Evolutionary conservation across 2,329 filamentous ascomycete species (phyloP).

Genomic region (Pseudocercospora fuligena): DNA sequence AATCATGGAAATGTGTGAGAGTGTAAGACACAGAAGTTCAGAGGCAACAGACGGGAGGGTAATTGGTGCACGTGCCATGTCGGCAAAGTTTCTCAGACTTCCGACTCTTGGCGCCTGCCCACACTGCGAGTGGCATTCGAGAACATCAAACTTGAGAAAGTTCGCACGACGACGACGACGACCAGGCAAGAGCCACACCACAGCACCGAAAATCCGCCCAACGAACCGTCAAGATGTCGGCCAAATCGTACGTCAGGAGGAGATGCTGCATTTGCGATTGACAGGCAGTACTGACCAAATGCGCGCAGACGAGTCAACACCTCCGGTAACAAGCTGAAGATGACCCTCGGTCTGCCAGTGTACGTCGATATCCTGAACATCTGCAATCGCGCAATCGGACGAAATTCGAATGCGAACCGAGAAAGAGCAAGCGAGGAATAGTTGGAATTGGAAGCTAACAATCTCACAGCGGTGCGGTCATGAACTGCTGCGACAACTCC

Average conservation of each 20-base stretch:
- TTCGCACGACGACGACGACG: slow-evolving; percentile 8
- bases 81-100: neutral
- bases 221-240: slow-evolving; percentile 41
- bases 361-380: slow-evolving; percentile 62
- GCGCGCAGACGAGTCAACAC: slow-evolving; percentile 69
- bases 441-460: slow-evolving; percentile 20
- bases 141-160: slow-evolving; percentile 3
- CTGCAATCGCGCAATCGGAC: neutral
- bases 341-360: slow-evolving; percentile 99
- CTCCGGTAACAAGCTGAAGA: slow-evolving; percentile 99
- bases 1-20: too few species aligned
- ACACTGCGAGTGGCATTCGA: slow-evolving; percentile 3
- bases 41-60: neutral
- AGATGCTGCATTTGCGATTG: neutral
- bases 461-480: slow-evolving; percentile 82
- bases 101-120: slow-evolving; percentile 2
- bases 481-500: slow-evolving; percentile 99
- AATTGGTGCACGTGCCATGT: neutral
- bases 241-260: slow-evolving; percentile 28
- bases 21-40: too few species aligned
- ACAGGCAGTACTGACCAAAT: slow-evolving; percentile 9
- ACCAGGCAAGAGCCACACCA: slow-evolving; percentile 8
- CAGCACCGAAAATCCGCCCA: slow-evolving; percentile 21
- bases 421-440: neutral
- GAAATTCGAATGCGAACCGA: neutral